These are phyloP conservation scores for Myrica gale DNA, from an alignment of 306 rosid species.

Conservation along the genomic window DNA sequence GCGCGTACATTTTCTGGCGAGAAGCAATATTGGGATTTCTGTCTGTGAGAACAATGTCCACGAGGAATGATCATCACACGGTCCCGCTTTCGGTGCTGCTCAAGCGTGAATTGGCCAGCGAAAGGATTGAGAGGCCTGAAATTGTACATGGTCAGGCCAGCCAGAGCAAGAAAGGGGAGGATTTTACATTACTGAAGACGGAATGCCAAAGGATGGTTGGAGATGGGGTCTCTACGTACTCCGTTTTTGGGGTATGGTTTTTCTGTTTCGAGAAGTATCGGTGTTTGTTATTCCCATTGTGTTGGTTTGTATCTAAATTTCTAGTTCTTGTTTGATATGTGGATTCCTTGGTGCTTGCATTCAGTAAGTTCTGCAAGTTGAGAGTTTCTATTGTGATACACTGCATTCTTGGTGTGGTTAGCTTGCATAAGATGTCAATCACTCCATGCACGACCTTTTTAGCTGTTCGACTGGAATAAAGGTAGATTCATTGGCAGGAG, in stretches of 20 bases:
- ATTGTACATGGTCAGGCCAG: slow-evolving; percentile 75
- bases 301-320: slow-evolving; percentile 3
- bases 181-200: slow-evolving; percentile 67
- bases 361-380: neutral
- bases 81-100: slow-evolving; percentile 89
- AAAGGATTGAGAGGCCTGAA: slow-evolving; percentile 93
- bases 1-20: slow-evolving; percentile 13
- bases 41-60: slow-evolving; percentile 56
- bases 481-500: slow-evolving; percentile 8
- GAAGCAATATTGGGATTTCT: slow-evolving; percentile 22
- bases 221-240: slow-evolving; percentile 84
- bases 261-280: neutral
- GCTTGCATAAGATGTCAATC: neutral
- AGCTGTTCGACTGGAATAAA: neutral
- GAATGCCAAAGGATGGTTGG: slow-evolving; percentile 93
- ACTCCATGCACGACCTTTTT: neutral
- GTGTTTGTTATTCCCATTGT: neutral
- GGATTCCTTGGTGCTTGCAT: neutral
- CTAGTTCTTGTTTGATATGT: neutral
- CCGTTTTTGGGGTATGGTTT: slow-evolving; percentile 81
- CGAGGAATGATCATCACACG: slow-evolving; percentile 72
- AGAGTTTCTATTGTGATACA: neutral
- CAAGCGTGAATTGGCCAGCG: slow-evolving; percentile 81
- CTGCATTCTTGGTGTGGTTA: neutral
- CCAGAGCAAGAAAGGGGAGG: slow-evolving; percentile 98